Base-by-base conservation (phyloP, 78 protist genomes). In the Isochrysis galbana region DNA sequence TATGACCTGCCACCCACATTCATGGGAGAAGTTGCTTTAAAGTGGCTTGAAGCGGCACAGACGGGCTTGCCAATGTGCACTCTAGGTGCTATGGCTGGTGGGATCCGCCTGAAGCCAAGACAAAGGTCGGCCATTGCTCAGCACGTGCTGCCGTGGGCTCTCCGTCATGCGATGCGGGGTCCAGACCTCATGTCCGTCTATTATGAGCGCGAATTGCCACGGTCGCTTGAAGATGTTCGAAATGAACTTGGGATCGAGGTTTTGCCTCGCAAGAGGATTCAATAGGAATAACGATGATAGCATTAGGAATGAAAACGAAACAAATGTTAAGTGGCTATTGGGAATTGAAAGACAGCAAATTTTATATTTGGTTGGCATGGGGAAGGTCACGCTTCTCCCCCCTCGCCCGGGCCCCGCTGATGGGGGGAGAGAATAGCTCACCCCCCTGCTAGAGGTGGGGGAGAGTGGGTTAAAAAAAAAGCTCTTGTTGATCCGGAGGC, bases 1-100 rank as follows among this genome's bases (percentile, higher is more conserved):
- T 82, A 89, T 7, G 96, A 90, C 32, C 61, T 95, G 77, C 89
- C 78, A 26, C 84, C 96, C 2, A 61, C 41, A 19, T 94, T 94
- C 26, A 90, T 77, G n/a, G 97, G 97, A 45, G 97, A 95, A 41
- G 74, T 95, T 3, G 97, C 95, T 3, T 67, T 95, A 21, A 95
- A 95, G 46, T 95, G 97, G 96, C 47, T 95, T 44, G 97, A 95
- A 83, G 54, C 90, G 36, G 42, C 92, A 32, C 96, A 95, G 89
- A 95, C 97, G 17, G 94, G 94, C 34, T 45, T 93, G 36, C 94
- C 94, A 19, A 69, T 93, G 94, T 55, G 47, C 42, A 46, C 23
- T 17, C 47, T 32, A 32, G 42, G 44, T 38, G 91, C 61, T 34
- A 0, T 74, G 7, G 87, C 19, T 29, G 92, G 92, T 4, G 61